phyloP scores from a whole-genome alignment of 306 rosid species.

The Inga leiocalycina region DNA sequence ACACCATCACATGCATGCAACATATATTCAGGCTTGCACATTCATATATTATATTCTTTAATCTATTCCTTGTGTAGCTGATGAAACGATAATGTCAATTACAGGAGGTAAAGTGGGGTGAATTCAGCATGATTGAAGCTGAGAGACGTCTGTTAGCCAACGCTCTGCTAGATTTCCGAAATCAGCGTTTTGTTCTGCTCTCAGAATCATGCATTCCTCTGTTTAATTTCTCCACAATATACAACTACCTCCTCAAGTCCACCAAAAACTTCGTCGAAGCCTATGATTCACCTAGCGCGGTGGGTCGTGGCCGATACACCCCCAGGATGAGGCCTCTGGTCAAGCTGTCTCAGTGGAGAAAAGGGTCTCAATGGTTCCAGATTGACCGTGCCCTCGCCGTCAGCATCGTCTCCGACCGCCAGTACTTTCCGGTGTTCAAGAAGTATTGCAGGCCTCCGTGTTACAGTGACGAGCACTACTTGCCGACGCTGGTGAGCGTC shows the following conservation, averaged over 20 bases:
- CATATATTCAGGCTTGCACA: neutral
- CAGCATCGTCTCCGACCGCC: slow-evolving; percentile 44
- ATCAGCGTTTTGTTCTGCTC: slow-evolving; percentile 65
- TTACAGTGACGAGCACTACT: slow-evolving; percentile 63
- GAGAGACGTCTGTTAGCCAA: slow-evolving; percentile 70
- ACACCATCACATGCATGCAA: slow-evolving; percentile 10
- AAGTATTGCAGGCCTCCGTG: slow-evolving; percentile 48
- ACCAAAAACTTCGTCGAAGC: slow-evolving; percentile 49
- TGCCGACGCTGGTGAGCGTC: slow-evolving; percentile 54
- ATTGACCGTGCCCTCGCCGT: slow-evolving; percentile 48
- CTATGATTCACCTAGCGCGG: slow-evolving; percentile 51
- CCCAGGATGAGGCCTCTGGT: slow-evolving; percentile 46
- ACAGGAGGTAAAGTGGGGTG: slow-evolving; percentile 71
- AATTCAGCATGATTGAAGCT: slow-evolving; percentile 60
- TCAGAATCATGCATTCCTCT: slow-evolving; percentile 79
- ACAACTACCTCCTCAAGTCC: slow-evolving; percentile 45
- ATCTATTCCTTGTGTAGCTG: neutral
- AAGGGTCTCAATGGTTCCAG: slow-evolving; percentile 74
- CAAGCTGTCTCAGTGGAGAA: slow-evolving; percentile 53
- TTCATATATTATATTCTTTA: neutral
- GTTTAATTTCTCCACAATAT: slow-evolving; percentile 58
- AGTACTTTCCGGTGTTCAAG: slow-evolving; percentile 48
- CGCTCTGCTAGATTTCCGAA: slow-evolving; percentile 53
- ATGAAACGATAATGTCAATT: neutral
- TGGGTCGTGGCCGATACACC: slow-evolving; percentile 66